phyloP scores from a whole-genome alignment of 2,329 filamentous ascomycete genomes.

The Madurella mycetomatis region DNA sequence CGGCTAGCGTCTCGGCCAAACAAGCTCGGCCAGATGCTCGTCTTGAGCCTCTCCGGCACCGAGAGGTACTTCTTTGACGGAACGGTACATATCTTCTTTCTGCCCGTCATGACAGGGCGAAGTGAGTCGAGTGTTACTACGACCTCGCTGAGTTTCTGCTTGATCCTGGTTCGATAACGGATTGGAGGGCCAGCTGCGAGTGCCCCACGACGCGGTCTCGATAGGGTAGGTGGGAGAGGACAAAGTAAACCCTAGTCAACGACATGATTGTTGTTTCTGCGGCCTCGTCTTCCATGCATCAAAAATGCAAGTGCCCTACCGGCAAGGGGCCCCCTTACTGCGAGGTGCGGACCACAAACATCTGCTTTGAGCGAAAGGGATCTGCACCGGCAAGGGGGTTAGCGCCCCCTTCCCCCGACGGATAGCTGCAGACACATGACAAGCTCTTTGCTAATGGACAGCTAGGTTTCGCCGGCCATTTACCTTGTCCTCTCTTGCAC shows the following conservation, averaged over 20 bases:
- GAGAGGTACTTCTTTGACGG: background rate
- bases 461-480: conserved; percentile 32
- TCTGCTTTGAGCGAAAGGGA: conserved; percentile 36
- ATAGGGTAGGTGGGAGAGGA: conserved; percentile 5
- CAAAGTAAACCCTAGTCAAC: conserved; percentile 9
- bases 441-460: conserved; percentile 32
- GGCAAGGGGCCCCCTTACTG: conserved; percentile 37
- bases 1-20: conserved; percentile 17
- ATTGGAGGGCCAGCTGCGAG: background rate
- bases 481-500: conserved; percentile 18
- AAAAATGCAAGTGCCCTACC: conserved; percentile 47
- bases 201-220: conserved; percentile 6
- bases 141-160: background rate
- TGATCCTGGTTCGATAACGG: background rate
- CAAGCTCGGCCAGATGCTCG: conserved; percentile 14
- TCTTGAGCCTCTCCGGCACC: conserved; percentile 8
- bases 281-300: conserved; percentile 39
- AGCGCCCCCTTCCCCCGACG: conserved; percentile 31
- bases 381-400: conserved; percentile 33
- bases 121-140: conserved; percentile 3
- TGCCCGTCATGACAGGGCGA: conserved; percentile 4
- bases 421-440: conserved; percentile 37
- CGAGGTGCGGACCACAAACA: conserved; percentile 43
- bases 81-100: background rate
- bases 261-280: conserved; percentile 22